Percentiles rank a stretch among this genome's conserved stretches.
phyloP scores from a whole-genome alignment of 2,329 filamentous ascomycete species.

The Hymenoscyphus linearis region DNA sequence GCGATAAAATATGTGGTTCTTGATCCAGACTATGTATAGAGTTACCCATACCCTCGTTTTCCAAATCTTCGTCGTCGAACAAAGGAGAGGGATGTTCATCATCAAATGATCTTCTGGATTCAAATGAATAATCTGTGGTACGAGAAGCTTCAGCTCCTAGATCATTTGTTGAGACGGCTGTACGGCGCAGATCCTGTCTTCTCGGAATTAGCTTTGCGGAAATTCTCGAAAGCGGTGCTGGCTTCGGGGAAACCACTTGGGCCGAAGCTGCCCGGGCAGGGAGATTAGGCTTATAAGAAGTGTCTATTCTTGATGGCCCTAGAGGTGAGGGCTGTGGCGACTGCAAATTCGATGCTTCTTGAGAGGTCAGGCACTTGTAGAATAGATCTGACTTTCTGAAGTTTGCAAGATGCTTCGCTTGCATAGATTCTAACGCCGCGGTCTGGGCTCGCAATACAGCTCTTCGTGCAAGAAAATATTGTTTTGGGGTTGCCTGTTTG shows the following conservation, averaged over 20 bases:
- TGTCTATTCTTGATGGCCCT: slow-evolving; percentile 33
- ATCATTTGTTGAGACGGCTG: slow-evolving; percentile 57
- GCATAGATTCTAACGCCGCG: slow-evolving; percentile 76
- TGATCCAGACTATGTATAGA: slow-evolving; percentile 78
- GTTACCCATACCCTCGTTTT: slow-evolving; percentile 62
- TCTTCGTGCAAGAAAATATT: slow-evolving; percentile 78
- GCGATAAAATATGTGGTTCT: slow-evolving; percentile 53
- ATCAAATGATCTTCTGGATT: slow-evolving; percentile 65
- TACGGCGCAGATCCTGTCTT: slow-evolving; percentile 50
- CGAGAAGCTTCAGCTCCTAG: slow-evolving; percentile 42
- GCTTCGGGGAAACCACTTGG: slow-evolving; percentile 36
- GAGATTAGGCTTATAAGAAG: slow-evolving; percentile 31
- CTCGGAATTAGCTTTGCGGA: slow-evolving; percentile 41
- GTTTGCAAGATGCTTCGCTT: slow-evolving; percentile 69
- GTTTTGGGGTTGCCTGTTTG: slow-evolving; percentile 66
- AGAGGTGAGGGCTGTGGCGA: slow-evolving; percentile 20
- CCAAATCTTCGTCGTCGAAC: slow-evolving; percentile 78
- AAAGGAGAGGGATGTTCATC: slow-evolving; percentile 52
- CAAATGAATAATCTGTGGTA: slow-evolving; percentile 31
- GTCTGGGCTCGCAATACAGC: slow-evolving; percentile 81
- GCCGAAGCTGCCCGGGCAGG: slow-evolving; percentile 22
- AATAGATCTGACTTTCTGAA: slow-evolving; percentile 94
- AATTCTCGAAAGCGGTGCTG: slow-evolving; percentile 41
- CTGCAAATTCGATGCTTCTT: slow-evolving; percentile 55
- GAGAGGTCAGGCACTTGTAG: slow-evolving; percentile 90